Conservation (phyloP, 176 grass and related monocot genomes). For the Hordeum marinum region DNA sequence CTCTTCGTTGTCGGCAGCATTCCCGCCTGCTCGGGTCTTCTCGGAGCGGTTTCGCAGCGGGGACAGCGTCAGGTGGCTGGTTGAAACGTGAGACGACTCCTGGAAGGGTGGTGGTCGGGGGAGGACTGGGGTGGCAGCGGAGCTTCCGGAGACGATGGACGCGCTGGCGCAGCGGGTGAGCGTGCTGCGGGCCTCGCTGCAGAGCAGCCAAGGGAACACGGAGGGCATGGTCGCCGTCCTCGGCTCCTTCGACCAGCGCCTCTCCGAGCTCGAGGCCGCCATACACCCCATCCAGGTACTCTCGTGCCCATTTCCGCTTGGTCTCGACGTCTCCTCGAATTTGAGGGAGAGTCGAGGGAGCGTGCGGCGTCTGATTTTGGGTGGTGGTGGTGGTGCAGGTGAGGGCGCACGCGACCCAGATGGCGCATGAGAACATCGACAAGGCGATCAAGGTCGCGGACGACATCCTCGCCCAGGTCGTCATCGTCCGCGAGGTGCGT, state of each 20-base stretch:
- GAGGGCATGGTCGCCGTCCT: constrained; percentile 83
- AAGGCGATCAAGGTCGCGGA: constrained; percentile 63
- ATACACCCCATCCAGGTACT: constrained; percentile 87
- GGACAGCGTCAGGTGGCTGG: not conserved
- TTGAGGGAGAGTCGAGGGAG: not conserved
- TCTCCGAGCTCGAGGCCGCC: constrained; percentile 81
- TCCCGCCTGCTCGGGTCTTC: not conserved
- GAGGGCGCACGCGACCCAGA: constrained; percentile 73
- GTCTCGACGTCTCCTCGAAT: not conserved
- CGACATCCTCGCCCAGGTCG: constrained; percentile 57
- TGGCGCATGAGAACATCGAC: constrained; percentile 86
- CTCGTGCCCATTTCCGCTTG: not conserved
- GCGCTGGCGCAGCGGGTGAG: constrained; percentile 34
- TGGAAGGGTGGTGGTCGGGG: not conserved
- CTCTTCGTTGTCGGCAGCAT: not conserved
- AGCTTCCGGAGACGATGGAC: constrained; percentile 40
- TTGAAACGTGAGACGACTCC: not conserved
- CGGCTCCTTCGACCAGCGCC: constrained; percentile 93
- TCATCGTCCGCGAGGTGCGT: constrained; percentile 46
- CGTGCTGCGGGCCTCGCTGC: constrained; percentile 61
- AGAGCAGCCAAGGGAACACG: constrained; percentile 68
- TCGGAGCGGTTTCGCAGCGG: not conserved
- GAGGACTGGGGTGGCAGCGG: constrained; percentile 31
- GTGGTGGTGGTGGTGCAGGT: constrained; percentile 33
- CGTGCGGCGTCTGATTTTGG: not conserved